A percentile compares a stretch with the other conserved stretches of the same genome.
phyloP scores from a whole-genome alignment of 169 alveolate species.

The Plasmodium coatneyi region DNA sequence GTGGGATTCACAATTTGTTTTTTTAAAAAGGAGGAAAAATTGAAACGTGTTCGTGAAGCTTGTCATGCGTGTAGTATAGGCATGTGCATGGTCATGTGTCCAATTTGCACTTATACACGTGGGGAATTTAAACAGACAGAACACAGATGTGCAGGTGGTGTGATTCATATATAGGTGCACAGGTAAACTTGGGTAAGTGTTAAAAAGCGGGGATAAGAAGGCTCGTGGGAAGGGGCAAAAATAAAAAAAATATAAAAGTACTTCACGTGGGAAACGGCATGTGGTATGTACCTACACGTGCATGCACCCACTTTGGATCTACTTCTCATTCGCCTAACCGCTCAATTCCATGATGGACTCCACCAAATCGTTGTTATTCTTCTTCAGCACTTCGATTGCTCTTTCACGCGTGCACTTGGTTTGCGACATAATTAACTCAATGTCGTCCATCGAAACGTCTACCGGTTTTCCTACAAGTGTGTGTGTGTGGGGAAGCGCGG shows the following conservation, averaged over 20 bases:
- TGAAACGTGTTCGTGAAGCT: neutral
- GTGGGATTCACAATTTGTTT: neutral
- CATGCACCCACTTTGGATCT: neutral
- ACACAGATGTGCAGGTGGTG: neutral
- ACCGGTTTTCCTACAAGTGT: constrained; percentile 81
- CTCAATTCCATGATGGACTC: constrained; percentile 90
- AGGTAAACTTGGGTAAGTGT: neutral
- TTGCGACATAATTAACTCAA: constrained; percentile 92
- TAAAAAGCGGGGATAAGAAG: neutral
- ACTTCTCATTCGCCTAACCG: constrained; percentile 7
- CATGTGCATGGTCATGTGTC: neutral
- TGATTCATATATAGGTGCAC: neutral
- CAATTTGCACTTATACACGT: neutral
- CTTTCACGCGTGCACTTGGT: constrained; percentile 89
- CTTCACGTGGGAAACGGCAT: neutral
- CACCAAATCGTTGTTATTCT: constrained; percentile 91
- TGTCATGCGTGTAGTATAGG: neutral
- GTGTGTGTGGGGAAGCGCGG: neutral
- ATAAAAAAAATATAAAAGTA: neutral
- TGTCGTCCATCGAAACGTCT: constrained; percentile 79
- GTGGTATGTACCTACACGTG: neutral
- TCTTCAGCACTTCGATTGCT: constrained; percentile 91
- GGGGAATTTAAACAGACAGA: neutral
- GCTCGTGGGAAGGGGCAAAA: neutral
- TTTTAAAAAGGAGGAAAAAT: neutral